phyloP scores from a whole-genome alignment of 1,139 yeast species.

The Lodderomyces oxycetoniae region DNA sequence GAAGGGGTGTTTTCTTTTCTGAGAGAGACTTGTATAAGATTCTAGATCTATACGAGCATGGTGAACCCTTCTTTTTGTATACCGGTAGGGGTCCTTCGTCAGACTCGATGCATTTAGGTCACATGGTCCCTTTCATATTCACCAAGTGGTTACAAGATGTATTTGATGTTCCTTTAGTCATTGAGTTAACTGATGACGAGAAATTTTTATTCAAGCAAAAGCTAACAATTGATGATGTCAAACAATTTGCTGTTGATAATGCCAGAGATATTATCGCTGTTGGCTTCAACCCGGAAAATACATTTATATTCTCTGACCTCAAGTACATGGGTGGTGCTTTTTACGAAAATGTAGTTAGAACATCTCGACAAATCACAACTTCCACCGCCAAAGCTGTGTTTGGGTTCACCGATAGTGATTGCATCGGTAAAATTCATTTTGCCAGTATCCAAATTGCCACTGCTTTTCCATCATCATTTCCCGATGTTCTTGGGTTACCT shows the following conservation, averaged over 20 bases:
- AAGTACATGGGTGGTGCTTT: conserved; percentile 91
- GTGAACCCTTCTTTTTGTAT: conserved; percentile 90
- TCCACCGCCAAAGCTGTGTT: conserved; percentile 97
- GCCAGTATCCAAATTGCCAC: conserved; percentile 96
- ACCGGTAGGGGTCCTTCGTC: conserved; percentile 98
- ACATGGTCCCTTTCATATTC: conserved; percentile 91
- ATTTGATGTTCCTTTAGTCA: conserved; percentile 92
- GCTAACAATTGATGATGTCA: conserved; percentile 84
- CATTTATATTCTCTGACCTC: conserved; percentile 90
- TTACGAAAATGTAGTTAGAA: conserved; percentile 89
- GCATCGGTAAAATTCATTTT: conserved; percentile 92
- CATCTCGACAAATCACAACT: conserved; percentile 93
- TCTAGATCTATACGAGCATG: conserved; percentile 85
- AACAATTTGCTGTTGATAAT: conserved; percentile 69
- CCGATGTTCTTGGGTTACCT: conserved; percentile 82
- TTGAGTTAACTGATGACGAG: conserved; percentile 96
- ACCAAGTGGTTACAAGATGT: conserved; percentile 99
- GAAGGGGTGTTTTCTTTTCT: conserved; percentile 89
- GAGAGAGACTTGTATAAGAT: conserved; percentile 83
- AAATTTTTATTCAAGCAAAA: conserved; percentile 92
- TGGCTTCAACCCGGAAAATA: conserved; percentile 91
- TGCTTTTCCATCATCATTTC: conserved; percentile 93
- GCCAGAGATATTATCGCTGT: conserved; percentile 93
- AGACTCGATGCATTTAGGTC: conserved; percentile 95
- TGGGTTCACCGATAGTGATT: conserved; percentile 92